These are phyloP conservation scores for Podaxis sp. DNA, from an alignment of 768 basidiomycete species.

Conservation along the genomic window DNA sequence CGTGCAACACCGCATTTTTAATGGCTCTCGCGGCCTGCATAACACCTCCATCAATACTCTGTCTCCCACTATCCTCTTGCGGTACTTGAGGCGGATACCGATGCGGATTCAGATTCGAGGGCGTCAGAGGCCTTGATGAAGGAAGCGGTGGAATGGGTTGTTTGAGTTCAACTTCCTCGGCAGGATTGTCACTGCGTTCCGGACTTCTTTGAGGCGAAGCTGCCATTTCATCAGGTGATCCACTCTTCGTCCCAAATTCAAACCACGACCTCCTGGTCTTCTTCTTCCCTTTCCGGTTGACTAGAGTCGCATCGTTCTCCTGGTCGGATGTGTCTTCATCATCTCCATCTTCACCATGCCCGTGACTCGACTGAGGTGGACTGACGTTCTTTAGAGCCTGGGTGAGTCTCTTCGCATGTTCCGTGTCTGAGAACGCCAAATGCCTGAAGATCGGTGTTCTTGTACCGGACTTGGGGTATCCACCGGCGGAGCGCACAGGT, in stretches of 20 bases:
- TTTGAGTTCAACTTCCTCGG: conserved; percentile 20
- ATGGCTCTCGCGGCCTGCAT: conserved; percentile 61
- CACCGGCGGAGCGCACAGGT: conserved; percentile 37
- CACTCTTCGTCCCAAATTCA: neutral
- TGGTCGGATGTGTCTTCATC: conserved; percentile 19
- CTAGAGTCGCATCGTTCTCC: conserved; percentile 17
- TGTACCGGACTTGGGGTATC: conserved; percentile 30
- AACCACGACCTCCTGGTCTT: conserved; percentile 11
- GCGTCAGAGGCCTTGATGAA: conserved; percentile 16
- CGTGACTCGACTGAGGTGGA: conserved; percentile 17
- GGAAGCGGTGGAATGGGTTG: neutral
- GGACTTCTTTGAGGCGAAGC: neutral
- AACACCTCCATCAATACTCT: conserved; percentile 39
- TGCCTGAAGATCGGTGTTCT: conserved; percentile 36
- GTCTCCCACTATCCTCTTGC: conserved; percentile 18
- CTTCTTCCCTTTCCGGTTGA: conserved; percentile 20
- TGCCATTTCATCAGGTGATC: neutral
- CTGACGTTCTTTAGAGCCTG: conserved; percentile 27
- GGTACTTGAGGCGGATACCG: conserved; percentile 36
- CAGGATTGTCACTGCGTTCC: neutral
- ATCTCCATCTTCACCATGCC: conserved; percentile 20
- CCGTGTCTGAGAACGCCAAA: conserved; percentile 41
- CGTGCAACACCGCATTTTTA: conserved; percentile 70
- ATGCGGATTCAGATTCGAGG: conserved; percentile 28
- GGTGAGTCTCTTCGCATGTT: conserved; percentile 35